Conservation (phyloP, 2,329 filamentous ascomycete genomes). For the Arthrobotrys musiformis region DNA sequence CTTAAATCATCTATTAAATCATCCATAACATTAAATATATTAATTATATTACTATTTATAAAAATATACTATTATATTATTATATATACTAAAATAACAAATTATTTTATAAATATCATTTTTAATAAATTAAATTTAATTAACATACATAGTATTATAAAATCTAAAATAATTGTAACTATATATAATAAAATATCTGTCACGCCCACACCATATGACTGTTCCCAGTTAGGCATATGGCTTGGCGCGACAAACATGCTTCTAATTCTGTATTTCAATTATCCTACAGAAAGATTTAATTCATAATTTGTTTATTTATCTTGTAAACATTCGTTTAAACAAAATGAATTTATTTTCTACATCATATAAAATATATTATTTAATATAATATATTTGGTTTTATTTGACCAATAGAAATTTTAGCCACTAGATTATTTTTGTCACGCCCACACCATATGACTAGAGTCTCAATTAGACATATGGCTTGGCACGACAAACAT, state of each 20-base stretch:
- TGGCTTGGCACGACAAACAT: too few species aligned
- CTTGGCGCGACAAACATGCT: too few species aligned
- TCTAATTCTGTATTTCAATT: background rate
- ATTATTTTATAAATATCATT: background rate
- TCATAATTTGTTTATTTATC: background rate
- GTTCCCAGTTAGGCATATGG: too few species aligned
- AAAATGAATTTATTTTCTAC: background rate
- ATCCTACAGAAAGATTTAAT: background rate
- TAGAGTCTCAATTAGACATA: too few species aligned
- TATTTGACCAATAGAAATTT: too few species aligned
- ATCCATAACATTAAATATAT: background rate
- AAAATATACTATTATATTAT: background rate
- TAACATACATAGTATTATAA: background rate
- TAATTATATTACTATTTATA: background rate
- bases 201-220: too few species aligned
- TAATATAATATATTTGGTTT: background rate
- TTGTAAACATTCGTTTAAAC: background rate
- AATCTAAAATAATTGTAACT: background rate
- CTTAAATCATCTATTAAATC: too few species aligned
- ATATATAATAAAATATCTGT: too few species aligned
- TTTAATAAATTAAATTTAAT: background rate
- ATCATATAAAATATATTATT: slow-evolving; percentile 9
- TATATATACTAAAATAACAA: background rate
- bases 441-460: too few species aligned
- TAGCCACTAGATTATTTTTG: background rate